Base-by-base conservation (phyloP, 495 filamentous ascomycete species). In the Cercophora newfieldiana region DNA sequence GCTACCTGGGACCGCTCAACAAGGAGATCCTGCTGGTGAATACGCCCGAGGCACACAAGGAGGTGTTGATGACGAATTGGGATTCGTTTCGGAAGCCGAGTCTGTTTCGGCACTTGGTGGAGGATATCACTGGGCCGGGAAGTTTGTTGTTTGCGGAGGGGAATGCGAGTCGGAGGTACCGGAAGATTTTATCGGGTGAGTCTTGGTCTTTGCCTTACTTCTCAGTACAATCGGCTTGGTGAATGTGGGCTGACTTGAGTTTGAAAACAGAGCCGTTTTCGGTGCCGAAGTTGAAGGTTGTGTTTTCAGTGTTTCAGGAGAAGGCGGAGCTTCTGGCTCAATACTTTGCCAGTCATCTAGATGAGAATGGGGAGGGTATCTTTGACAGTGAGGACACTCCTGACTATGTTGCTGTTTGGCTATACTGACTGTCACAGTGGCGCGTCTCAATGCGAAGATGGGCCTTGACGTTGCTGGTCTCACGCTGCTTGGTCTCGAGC, bases 401-500 rank as follows among this genome's bases (percentile, higher is more conserved):
- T 1, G 3, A 1, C 16, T 12, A 44, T 14, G 12, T 16, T 5
- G 37, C 37, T 44, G 10, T 44, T 44, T 5, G 10, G 18, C 12
- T 14, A 6, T 50, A 29, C 7, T 58, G n/a, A 58, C 54, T 14
- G n/a, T 14, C 18, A 7, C 29, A 18, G 30, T 44, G 14, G 0
- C 50, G 3, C 4, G 33, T 22, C 16, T 56, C 28, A 47, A n/a
- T n/a, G n/a, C 64, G 21, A 72, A 65, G 64, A 64, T 65, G 22
- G 89, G 89, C 0, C 84, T 92, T 2, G 90, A 92, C 67, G 87
- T 91, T 49, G 90, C 91, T 56, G 89, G 90, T 3, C 75, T 84
- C 3, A 85, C 88, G 0, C 86, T 88, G 1, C 83, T 92, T 72
- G 89, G 89, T 1, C 81, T 86, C 2, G 87, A 91, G 28, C 90